Percentiles rank a stretch among this genome's conserved stretches.
Evolutionary conservation across 306 rosid genomes (phyloP).

Genomic region (Castanea crenata): DNA sequence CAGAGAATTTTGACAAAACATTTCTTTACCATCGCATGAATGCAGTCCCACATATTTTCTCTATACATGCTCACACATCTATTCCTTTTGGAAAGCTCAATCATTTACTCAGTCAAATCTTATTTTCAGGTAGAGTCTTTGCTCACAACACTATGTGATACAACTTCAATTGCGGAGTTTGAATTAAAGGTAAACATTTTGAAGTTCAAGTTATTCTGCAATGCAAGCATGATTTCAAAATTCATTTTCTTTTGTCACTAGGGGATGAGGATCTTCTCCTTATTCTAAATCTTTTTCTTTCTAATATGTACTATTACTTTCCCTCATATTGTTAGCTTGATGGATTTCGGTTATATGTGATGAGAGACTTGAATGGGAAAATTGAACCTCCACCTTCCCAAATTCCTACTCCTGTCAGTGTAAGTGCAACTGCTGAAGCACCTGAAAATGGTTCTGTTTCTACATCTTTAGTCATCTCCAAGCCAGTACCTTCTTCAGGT

Average conservation of each 20-base stretch:
- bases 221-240: background rate
- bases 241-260: slow-evolving; percentile 8
- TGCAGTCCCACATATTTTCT: background rate
- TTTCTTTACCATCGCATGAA: background rate
- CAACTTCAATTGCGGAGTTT: slow-evolving; percentile 66
- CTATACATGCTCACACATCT: background rate
- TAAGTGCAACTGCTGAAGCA: slow-evolving; percentile 30
- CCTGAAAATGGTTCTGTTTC: slow-evolving; percentile 49
- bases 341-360: slow-evolving; percentile 64
- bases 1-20: background rate
- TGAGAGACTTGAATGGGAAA: slow-evolving; percentile 44
- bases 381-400: slow-evolving; percentile 37
- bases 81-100: slow-evolving; percentile 14
- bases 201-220: slow-evolving; percentile 15
- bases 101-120: slow-evolving; percentile 17
- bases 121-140: slow-evolving; percentile 68
- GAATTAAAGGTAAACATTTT: slow-evolving; percentile 64
- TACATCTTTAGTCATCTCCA: slow-evolving; percentile 56
- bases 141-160: slow-evolving; percentile 62
- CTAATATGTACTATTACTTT: slow-evolving; percentile 18
- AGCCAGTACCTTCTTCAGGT: slow-evolving; percentile 39
- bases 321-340: slow-evolving; percentile 48
- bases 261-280: slow-evolving; percentile 1
- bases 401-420: slow-evolving; percentile 35
- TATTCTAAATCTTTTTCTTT: slow-evolving; percentile 5